A percentile compares a stretch with the other conserved stretches of the same genome.
These are phyloP conservation scores for Pichia occidentalis DNA, from an alignment of 805 yeast species.

Conservation along the genomic window DNA sequence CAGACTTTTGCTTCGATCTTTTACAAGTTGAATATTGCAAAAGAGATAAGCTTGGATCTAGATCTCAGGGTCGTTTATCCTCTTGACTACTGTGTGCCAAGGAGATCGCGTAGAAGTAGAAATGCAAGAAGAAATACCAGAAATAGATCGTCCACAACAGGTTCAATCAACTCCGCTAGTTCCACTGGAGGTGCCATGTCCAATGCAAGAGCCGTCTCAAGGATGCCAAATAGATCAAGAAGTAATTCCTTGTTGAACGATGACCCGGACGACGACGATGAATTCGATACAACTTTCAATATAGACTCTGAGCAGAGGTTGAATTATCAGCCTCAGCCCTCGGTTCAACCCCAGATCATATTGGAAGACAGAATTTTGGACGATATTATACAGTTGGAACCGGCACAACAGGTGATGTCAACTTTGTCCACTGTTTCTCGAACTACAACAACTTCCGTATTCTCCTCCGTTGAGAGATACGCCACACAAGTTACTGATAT, in stretches of 20 bases:
- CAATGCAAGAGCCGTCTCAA: neutral
- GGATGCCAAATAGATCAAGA: conserved; percentile 4
- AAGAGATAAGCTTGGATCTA: conserved; percentile 30
- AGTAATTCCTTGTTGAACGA: conserved; percentile 10
- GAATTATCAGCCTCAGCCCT: conserved; percentile 7
- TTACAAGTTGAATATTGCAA: conserved; percentile 28
- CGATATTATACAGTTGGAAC: conserved; percentile 10
- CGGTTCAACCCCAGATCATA: conserved; percentile 10
- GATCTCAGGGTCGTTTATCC: conserved; percentile 24
- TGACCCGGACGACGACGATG: conserved; percentile 12
- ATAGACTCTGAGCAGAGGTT: neutral
- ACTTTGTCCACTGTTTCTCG: conserved; percentile 8
- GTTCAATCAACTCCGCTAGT: conserved; percentile 5
- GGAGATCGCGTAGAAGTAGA: conserved; percentile 17
- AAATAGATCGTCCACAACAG: conserved; percentile 6
- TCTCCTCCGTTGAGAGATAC: conserved; percentile 12
- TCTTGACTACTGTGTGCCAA: conserved; percentile 27
- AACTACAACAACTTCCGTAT: conserved; percentile 8
- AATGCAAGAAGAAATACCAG: conserved; percentile 5
- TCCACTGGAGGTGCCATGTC: too few relatives aligned
- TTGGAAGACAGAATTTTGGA: conserved; percentile 11
- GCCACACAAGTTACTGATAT: conserved; percentile 7
- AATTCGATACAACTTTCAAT: conserved; percentile 10
- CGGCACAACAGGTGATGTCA: conserved; percentile 10
- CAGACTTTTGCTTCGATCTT: conserved; percentile 24